Conservation (phyloP, 176 grass and related monocot genomes). For the Cymbopogon citratus region DNA sequence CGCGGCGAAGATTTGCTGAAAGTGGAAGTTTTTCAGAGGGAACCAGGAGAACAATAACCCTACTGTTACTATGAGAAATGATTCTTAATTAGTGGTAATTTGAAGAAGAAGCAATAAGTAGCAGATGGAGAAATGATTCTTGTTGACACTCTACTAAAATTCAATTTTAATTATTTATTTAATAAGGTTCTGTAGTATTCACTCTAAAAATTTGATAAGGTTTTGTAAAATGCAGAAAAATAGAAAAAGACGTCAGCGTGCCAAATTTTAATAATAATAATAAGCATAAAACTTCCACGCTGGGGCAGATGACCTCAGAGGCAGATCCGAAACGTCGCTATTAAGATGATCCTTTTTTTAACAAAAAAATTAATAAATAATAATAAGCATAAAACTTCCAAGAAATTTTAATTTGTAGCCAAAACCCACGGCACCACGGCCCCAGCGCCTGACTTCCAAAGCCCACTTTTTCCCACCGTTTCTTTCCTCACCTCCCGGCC, state of each 20-base stretch:
- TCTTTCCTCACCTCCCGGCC: neutral
- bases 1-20: too few relatives aligned
- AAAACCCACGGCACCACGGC: constrained; percentile 1
- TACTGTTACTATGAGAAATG: too few relatives aligned
- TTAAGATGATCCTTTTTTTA: neutral
- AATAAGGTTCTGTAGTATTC: neutral
- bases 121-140: too few relatives aligned
- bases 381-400: neutral
- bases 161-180: neutral
- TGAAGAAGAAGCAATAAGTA: too few relatives aligned
- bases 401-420: neutral
- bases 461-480: constrained; percentile 19
- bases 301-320: neutral
- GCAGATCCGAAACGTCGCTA: neutral
- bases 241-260: neutral
- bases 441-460: constrained; percentile 20
- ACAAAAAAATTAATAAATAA: neutral
- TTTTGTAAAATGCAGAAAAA: neutral
- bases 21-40: too few relatives aligned
- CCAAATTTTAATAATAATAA: too few relatives aligned
- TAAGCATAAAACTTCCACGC: too few relatives aligned
- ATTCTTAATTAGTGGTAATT: too few relatives aligned
- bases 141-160: neutral
- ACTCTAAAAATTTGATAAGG: neutral
- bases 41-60: too few relatives aligned